These are phyloP conservation scores for Sapria himalayana DNA, from an alignment of 345 rosid species.

Conservation along the genomic window DNA sequence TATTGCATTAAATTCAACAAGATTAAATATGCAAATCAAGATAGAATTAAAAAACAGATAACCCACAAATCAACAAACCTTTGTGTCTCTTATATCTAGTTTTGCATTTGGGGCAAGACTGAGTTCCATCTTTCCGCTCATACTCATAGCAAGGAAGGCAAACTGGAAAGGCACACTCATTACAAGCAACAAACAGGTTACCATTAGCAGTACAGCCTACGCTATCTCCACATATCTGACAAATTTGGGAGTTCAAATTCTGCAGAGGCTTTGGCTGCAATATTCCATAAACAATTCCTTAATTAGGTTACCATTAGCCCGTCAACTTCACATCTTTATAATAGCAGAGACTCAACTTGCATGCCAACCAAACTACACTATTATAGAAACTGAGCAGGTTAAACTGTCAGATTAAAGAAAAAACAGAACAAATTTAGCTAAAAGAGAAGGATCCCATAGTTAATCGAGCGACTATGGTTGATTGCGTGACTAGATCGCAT, in stretches of 20 bases:
- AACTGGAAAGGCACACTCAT: conserved; percentile 21
- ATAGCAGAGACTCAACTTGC: too few species aligned
- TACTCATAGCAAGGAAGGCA: conserved; percentile 26
- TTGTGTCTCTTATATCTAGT: conserved; percentile 21
- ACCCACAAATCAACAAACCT: conserved; percentile 10
- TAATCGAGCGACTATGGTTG: too few species aligned
- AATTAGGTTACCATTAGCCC: conserved; percentile 9
- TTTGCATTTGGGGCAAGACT: conserved; percentile 23
- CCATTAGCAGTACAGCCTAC: conserved; percentile 13
- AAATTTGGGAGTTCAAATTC: conserved; percentile 30
- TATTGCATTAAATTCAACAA: too few species aligned
- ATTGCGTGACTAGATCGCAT: too few species aligned
- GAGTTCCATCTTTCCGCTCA: conserved; percentile 23
- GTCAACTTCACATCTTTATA: neutral
- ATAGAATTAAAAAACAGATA: neutral
- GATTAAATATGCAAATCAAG: too few species aligned
- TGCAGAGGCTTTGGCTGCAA: conserved; percentile 78
- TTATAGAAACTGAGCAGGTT: too few species aligned
- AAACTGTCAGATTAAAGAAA: too few species aligned
- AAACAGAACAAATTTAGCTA: too few species aligned
- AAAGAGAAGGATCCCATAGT: too few species aligned
- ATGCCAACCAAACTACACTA: too few species aligned
- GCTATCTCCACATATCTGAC: conserved; percentile 22
- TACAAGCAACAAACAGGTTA: conserved; percentile 19
- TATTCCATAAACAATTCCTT: conserved; percentile 4